Conservation (phyloP, 768 basidiomycete species). For the Psilocybe tampanensis region DNA sequence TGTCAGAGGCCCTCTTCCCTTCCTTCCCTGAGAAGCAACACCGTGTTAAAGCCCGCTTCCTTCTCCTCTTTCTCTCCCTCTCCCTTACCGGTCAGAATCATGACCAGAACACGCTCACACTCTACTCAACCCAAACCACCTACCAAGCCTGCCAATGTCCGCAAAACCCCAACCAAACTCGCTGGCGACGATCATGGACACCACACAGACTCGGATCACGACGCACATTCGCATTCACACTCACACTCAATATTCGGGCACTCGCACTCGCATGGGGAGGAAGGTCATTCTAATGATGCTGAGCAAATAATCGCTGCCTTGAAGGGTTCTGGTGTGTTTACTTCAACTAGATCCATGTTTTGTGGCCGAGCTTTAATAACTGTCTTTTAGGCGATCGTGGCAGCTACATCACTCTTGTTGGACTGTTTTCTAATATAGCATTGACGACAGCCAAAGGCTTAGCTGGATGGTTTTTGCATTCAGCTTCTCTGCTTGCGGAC, state of each 20-base stretch:
- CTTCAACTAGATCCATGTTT: background rate
- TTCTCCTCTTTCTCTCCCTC: constrained; percentile 8
- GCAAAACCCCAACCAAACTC: constrained; percentile 15
- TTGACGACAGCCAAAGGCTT: constrained; percentile 83
- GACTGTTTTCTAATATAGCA: constrained; percentile 79
- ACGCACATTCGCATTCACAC: constrained; percentile 52
- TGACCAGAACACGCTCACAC: constrained; percentile 24
- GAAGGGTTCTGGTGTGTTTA: constrained; percentile 59
- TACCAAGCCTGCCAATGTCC: background rate
- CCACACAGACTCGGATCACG: constrained; percentile 14
- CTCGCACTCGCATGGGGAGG: constrained; percentile 64
- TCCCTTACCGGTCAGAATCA: constrained; percentile 2
- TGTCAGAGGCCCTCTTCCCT: constrained; percentile 16
- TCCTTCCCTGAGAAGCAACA: constrained; percentile 25
- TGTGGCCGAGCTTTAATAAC: background rate
- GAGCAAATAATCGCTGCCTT: constrained; percentile 71
- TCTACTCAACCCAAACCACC: constrained; percentile 22
- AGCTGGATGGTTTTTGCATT: constrained; percentile 91
- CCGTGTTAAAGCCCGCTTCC: constrained; percentile 6
- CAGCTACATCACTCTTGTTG: constrained; percentile 82
- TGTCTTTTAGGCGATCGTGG: constrained; percentile 69
- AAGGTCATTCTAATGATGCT: constrained; percentile 60
- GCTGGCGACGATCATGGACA: constrained; percentile 36
- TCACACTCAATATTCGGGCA: constrained; percentile 66
- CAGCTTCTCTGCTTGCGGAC: constrained; percentile 88